Evolutionary conservation across 164 flowering plant species (phyloP).

Genomic region (Umbellularia californica): DNA sequence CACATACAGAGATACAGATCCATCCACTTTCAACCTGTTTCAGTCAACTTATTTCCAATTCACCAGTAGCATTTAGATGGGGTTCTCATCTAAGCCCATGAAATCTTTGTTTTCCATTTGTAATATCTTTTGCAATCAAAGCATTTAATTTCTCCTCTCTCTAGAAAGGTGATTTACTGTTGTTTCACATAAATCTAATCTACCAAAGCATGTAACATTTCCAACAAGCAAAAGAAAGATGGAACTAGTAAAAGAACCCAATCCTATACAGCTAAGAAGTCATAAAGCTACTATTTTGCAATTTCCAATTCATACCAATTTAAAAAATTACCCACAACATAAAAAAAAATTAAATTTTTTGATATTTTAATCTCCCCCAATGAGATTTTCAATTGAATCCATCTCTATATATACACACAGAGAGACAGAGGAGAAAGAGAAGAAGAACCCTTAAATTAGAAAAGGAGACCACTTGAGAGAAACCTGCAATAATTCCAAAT

Average conservation of each 20-base stretch:
- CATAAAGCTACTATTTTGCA: too few relatives aligned
- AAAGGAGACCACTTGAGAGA: background rate
- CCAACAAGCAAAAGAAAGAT: background rate
- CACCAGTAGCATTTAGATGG: background rate
- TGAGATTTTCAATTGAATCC: too few relatives aligned
- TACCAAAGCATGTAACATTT: background rate
- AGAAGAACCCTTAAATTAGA: background rate
- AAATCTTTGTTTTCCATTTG: too few relatives aligned
- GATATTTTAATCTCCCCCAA: background rate
- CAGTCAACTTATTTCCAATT: background rate
- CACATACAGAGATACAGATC: background rate
- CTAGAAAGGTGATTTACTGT: too few relatives aligned
- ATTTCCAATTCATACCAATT: background rate
- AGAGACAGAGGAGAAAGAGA: background rate
- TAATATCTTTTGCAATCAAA: too few relatives aligned
- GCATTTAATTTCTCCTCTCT: too few relatives aligned
- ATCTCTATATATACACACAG: background rate
- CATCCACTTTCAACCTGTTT: background rate
- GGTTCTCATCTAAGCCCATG: too few relatives aligned
- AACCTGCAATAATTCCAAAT: too few relatives aligned
- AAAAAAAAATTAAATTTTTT: too few relatives aligned
- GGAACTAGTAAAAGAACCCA: too few relatives aligned
- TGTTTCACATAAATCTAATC: too few relatives aligned
- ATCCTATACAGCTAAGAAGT: background rate
- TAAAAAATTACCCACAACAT: background rate